Conservation (phyloP, 345 rosid species). For the Corymbia maculata region DNA sequence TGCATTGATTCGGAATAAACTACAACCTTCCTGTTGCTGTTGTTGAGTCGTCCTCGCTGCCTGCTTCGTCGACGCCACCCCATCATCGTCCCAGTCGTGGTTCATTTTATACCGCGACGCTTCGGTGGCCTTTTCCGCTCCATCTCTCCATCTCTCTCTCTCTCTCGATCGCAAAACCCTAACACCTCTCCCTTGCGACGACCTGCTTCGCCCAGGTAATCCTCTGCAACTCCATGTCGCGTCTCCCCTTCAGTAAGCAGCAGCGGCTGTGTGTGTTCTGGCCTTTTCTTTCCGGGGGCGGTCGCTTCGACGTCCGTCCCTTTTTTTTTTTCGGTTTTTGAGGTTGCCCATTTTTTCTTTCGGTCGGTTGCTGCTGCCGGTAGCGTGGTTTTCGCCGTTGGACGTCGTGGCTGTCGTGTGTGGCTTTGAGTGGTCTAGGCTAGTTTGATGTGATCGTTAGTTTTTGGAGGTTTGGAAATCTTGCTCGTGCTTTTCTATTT, state of each 20-base stretch:
- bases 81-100: not conserved
- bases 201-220: not conserved
- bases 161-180: not conserved
- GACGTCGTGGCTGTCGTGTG: not conserved
- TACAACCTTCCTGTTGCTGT: not conserved
- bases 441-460: not conserved
- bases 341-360: not conserved
- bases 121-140: not conserved
- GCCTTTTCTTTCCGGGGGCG: not conserved
- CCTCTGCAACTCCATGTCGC: not conserved
- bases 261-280: not conserved
- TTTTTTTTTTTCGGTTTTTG: not conserved
- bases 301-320: not conserved
- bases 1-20: not conserved
- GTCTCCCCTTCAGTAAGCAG: not conserved
- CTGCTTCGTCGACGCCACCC: not conserved
- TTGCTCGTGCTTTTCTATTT: not conserved
- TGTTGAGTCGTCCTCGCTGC: not conserved
- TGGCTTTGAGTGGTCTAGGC: not conserved
- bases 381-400: not conserved
- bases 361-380: not conserved
- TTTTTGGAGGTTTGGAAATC: not conserved
- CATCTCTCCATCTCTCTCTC: not conserved
- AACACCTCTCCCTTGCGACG: not conserved
- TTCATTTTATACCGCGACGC: not conserved